Conservation (phyloP, 2,329 filamentous ascomycete genomes). For the Neofusicoccum laricinum region DNA sequence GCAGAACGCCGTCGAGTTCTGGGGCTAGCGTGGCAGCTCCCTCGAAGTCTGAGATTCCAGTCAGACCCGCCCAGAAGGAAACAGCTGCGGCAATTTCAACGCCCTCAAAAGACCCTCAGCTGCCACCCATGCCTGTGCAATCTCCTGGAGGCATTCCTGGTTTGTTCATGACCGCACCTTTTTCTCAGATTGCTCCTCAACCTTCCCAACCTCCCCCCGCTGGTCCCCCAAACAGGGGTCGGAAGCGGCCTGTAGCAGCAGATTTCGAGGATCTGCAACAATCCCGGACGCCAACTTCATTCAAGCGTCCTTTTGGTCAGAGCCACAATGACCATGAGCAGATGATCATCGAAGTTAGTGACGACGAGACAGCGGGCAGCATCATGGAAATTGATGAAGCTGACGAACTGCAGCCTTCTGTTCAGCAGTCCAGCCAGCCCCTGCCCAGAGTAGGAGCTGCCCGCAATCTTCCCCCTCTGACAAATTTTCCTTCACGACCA, state of each 20-base stretch:
- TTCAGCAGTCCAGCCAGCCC: constrained; percentile 7
- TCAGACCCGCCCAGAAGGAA: not conserved
- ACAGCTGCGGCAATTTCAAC: not conserved
- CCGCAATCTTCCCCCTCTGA: constrained; percentile 16
- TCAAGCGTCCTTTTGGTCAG: constrained; percentile 63
- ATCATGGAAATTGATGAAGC: constrained; percentile 66
- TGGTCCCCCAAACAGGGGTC: constrained; percentile 14
- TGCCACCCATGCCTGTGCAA: constrained; percentile 10
- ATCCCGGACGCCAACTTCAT: constrained; percentile 21
- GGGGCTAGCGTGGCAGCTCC: not conserved
- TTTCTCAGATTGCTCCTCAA: not conserved
- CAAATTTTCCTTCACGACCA: constrained; percentile 28
- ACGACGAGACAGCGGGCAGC: constrained; percentile 61
- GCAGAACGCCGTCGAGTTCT: not conserved
- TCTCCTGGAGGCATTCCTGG: constrained; percentile 48
- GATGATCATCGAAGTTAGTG: constrained; percentile 82
- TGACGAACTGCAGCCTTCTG: constrained; percentile 21
- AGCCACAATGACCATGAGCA: constrained; percentile 53
- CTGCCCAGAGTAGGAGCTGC: not conserved
- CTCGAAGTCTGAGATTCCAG: not conserved
- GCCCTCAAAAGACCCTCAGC: not conserved
- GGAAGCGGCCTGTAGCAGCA: constrained; percentile 56
- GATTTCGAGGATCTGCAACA: constrained; percentile 16
- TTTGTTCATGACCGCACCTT: constrained; percentile 46
- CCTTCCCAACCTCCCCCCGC: not conserved